phyloP scores from a whole-genome alignment of 1,139 yeast genomes.

The Lodderomyces orthopsilosis region DNA sequence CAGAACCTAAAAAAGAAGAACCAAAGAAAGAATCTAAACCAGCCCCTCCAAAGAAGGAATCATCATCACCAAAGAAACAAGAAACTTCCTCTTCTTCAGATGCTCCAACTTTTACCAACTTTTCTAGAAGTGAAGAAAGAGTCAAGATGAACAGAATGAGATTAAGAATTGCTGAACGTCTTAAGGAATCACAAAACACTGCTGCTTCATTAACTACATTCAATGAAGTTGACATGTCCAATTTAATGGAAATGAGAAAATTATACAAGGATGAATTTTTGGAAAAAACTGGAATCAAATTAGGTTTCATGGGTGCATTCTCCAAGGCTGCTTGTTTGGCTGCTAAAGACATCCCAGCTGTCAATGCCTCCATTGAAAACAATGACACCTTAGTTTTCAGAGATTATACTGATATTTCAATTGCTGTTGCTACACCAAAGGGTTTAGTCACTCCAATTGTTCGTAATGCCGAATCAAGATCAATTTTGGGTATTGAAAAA shows the following conservation, averaged over 20 bases:
- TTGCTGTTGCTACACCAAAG: constrained; percentile 99
- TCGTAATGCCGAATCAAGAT: constrained; percentile 92
- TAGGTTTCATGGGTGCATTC: constrained; percentile 99
- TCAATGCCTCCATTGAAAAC: constrained; percentile 90
- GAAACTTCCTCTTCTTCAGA: constrained; percentile 20
- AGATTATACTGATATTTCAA: constrained; percentile 92
- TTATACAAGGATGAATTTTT: constrained; percentile 94
- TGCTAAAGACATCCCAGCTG: constrained; percentile 92
- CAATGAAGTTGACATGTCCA: constrained; percentile 97
- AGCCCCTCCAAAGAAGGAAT: constrained; percentile 25
- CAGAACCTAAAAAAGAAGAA: constrained; percentile 29
- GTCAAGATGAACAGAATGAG: constrained; percentile 99
- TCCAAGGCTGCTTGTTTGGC: constrained; percentile 93
- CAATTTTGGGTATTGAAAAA: constrained; percentile 85
- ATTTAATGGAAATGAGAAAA: constrained; percentile 91
- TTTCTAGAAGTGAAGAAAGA: constrained; percentile 83
- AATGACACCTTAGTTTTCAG: constrained; percentile 93
- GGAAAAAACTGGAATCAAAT: constrained; percentile 89
- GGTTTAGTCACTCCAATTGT: constrained; percentile 98
- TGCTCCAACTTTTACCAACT: constrained; percentile 54
- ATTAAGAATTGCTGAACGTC: constrained; percentile 97
- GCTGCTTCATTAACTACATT: constrained; percentile 98
- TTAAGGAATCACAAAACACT: constrained; percentile 98
- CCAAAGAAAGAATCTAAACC: constrained; percentile 12
- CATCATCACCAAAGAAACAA: constrained; percentile 17